Evolutionary conservation across 305 asterid species (phyloP).

Genomic region (Solanum aculeatissimum): DNA sequence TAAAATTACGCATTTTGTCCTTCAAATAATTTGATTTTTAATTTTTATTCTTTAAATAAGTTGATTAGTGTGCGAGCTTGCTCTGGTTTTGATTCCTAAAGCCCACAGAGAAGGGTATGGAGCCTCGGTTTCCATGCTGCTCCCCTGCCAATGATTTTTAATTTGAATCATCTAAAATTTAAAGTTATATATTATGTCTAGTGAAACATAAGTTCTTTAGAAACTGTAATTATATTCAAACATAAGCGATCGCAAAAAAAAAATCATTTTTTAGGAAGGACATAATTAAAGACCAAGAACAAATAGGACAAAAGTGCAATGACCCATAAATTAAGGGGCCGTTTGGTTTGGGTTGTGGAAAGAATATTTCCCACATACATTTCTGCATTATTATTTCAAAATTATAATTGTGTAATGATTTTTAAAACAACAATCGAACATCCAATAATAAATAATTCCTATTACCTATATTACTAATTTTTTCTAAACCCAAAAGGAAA

Average conservation of each 20-base stretch:
- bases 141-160: too few species aligned
- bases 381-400: not conserved
- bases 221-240: not conserved
- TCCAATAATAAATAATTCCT: not conserved
- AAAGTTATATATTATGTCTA: not conserved
- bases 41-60: not conserved
- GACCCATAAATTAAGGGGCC: not conserved
- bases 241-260: not conserved
- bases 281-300: not conserved
- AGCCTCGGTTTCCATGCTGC: too few species aligned
- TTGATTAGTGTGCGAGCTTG: too few species aligned
- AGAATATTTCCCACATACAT: not conserved
- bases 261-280: not conserved
- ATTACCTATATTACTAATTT: not conserved
- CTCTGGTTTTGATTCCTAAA: too few species aligned
- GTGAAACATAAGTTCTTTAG: not conserved
- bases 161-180: not conserved
- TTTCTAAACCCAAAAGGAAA: not conserved
- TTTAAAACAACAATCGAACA: not conserved
- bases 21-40: too few species aligned
- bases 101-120: too few species aligned
- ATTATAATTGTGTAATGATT: not conserved
- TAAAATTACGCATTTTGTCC: not conserved
- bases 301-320: not conserved
- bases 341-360: not conserved